Evolutionary conservation across 2,329 filamentous ascomycete species (phyloP), one percentile per base, ranked within the genome.

Genomic region (Venturia aucupariae): DNA sequence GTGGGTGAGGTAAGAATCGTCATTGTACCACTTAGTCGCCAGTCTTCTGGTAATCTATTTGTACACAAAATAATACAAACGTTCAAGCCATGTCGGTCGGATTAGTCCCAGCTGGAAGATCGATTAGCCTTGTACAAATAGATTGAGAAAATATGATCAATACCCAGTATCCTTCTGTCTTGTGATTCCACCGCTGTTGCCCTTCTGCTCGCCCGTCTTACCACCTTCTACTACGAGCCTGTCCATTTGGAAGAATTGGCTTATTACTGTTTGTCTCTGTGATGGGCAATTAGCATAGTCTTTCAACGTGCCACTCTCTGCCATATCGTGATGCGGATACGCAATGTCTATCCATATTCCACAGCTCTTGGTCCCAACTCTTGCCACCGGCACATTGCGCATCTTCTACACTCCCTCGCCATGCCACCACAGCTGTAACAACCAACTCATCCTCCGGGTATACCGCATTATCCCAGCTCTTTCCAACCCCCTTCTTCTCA

Each of bases 211-310:
- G 69, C 89, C 89, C 71, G 88, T 86, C 75, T 90, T 88, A 66
- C 90, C 88, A 22, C 90, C 90, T 77, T 99, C 94, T 0, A 99
- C 90, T 17, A 99, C 94, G 76, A 99, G 83, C 72, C 86, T 84
- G 73, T 97, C 92, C 67, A 95, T 77, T 78, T 97, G 90, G 79
- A 90, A 97, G 78, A 97, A 97, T 74, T 96, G 90, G 74, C 92
- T 95, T 72, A 99, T 86, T 61, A 94, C 84, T 13, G 93, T 95
- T 88, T 97, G 94, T 74, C 94, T 88, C 94, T 97, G 79, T 71
- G 38, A 39, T 30, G 17, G 51, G 11, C 62, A 15, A 73, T 83
- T 67, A 83, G 77, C 71, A 32, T 55, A 15, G 11, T n/a, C 22
- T 15, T 27, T 11, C 22, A 51, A 15, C 4, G 4, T 24, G 10